Base-by-base conservation (phyloP, 169 alveolate genomes). In the Plasmodium cynomolgi region DNA sequence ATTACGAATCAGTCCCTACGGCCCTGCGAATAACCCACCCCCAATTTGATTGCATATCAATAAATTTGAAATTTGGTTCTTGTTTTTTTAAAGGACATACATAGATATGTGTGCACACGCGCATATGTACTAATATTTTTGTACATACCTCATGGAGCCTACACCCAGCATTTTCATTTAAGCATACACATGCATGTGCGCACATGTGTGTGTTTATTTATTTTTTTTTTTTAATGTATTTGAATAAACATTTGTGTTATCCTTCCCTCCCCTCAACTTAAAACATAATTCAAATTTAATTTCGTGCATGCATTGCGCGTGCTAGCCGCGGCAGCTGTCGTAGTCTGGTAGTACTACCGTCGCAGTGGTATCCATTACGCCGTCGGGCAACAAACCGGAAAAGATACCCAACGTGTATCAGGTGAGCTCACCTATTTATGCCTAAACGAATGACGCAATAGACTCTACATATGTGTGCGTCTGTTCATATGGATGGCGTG, bases 181-280 rank as follows among this genome's bases (percentile, higher is more conserved):
- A 31, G 41, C 54, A 74, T 74, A 74, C 54, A 31, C 54, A 74
- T 74, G 39, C 39, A 6, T 71, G 39, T 74, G 54, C 41, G 54
- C 41, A 74, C 41, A 74, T 74, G 41, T 23, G 54, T 74, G 29
- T 74, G n/a, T 62, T 62, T 62, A 62, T 62, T 62, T 62, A n/a
- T 62, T 62, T 62, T 62, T 58, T 62, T 62, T 62, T 62, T 62
- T 62, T 62, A 62, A 62, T 20, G 34, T 62, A 26, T 62, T 62
- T 62, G 75, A 62, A 62, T 62, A 62, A 62, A n/a, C 75, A 62
- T 62, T 62, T 62, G 75, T 62, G 13, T 62, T 62, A 62, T 62
- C 33, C 75, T 26, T 62, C 33, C 75, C 75, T n/a, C 33, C 20
- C 20, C 29, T 58, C 13, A 62, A n/a, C 17, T 62, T 62, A 62